Percentiles rank a stretch among this genome's conserved stretches.
Evolutionary conservation across 2,329 filamentous ascomycete species (phyloP).

Genomic region (Xylariaceae sp.): DNA sequence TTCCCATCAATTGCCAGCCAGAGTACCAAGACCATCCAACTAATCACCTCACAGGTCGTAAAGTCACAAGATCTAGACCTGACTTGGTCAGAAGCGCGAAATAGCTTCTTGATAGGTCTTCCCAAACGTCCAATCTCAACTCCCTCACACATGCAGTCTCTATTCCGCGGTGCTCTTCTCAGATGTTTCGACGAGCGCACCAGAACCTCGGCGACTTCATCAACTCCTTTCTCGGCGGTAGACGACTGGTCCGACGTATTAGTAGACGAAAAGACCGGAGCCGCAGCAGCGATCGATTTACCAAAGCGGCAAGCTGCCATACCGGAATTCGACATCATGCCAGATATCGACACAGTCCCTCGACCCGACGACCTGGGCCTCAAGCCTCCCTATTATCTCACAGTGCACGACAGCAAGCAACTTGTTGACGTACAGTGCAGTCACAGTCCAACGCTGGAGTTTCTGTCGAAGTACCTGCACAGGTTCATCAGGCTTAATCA

Average conservation of each 20-base stretch:
- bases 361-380: constrained; percentile 46
- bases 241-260: constrained; percentile 46
- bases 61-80: constrained; percentile 30
- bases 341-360: constrained; percentile 38
- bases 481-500: constrained; percentile 45
- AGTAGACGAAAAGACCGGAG: constrained; percentile 29
- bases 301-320: neutral
- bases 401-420: constrained; percentile 31
- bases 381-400: constrained; percentile 46
- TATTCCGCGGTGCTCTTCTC: constrained; percentile 35
- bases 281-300: constrained; percentile 11
- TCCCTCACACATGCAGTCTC: constrained; percentile 31
- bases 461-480: constrained; percentile 44
- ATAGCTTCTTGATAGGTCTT: constrained; percentile 37
- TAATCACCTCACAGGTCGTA: constrained; percentile 15
- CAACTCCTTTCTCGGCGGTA: neutral
- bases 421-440: constrained; percentile 43
- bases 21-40: neutral
- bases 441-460: constrained; percentile 42
- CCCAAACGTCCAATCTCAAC: constrained; percentile 32
- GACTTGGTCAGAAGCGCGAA: constrained; percentile 34
- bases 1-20: neutral
- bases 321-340: constrained; percentile 32
- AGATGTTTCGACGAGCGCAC: constrained; percentile 32
- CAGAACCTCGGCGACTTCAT: neutral